These are phyloP conservation scores for Ochetophila trinervis DNA, from an alignment of 306 rosid genomes.

Conservation along the genomic window DNA sequence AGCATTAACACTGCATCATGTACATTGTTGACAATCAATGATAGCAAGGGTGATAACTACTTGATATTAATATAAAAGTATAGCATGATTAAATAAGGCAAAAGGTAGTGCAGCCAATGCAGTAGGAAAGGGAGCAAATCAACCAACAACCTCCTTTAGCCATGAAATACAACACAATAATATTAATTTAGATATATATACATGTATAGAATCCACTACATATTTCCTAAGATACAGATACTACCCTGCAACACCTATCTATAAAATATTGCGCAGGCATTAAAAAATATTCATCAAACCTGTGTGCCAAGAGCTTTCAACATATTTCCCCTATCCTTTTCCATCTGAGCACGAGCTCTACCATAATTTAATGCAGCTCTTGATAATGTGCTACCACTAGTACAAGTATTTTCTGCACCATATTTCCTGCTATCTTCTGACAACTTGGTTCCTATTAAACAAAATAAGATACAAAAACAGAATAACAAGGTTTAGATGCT, in stretches of 20 bases:
- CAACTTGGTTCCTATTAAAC: conserved; percentile 78
- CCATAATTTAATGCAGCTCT: conserved; percentile 79
- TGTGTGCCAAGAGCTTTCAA: conserved; percentile 94
- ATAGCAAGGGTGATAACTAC: neutral
- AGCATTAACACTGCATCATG: conserved; percentile 22
- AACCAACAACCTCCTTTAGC: too few relatives aligned
- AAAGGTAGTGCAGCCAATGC: too few relatives aligned
- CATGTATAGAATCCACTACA: neutral
- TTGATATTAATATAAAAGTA: neutral
- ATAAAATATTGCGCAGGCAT: neutral
- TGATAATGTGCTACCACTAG: conserved; percentile 77
- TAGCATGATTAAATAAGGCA: too few relatives aligned
- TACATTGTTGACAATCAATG: neutral
- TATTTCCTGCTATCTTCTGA: conserved; percentile 97
- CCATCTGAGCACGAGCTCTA: conserved; percentile 91
- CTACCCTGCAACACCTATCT: conserved; percentile 9
- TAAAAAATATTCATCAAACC: conserved; percentile 39
- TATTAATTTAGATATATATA: too few relatives aligned
- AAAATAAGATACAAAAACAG: conserved; percentile 26
- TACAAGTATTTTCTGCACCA: conserved; percentile 93
- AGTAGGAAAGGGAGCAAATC: too few relatives aligned
- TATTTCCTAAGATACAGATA: neutral
- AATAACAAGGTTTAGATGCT: conserved; percentile 10
- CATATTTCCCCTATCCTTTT: conserved; percentile 84
- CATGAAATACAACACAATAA: too few relatives aligned